Percentiles rank a stretch among this genome's conserved stretches.
Conservation (phyloP, 108 stramenopile genomes). For the Cyclotella distinguenda region DNA sequence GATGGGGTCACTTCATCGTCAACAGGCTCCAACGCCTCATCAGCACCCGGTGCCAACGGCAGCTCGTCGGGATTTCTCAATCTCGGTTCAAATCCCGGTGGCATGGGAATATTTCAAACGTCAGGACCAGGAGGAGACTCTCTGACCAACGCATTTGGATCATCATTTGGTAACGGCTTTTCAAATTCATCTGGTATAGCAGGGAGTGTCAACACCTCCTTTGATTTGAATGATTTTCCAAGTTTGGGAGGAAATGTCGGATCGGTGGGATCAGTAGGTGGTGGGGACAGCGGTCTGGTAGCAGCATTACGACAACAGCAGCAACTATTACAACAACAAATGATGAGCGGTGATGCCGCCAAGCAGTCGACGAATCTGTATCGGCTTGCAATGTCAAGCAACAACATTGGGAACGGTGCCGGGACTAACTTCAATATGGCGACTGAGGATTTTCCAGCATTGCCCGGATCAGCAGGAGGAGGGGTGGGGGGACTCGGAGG, state of each 20-base stretch:
- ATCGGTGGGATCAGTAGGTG: slow-evolving; percentile 26
- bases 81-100: slow-evolving; percentile 4
- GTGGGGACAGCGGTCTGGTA: slow-evolving; percentile 61
- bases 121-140: background rate
- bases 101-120: slow-evolving; percentile 7
- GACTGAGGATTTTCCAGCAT: slow-evolving; percentile 84
- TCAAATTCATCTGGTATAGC: slow-evolving; percentile 23
- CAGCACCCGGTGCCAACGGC: slow-evolving; percentile 1
- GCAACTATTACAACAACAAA: slow-evolving; percentile 64
- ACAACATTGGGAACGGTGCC: slow-evolving; percentile 51
- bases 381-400: slow-evolving; percentile 71
- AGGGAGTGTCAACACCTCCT: slow-evolving; percentile 45
- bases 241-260: slow-evolving; percentile 63
- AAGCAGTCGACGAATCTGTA: slow-evolving; percentile 63
- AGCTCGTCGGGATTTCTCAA: slow-evolving; percentile 8
- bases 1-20: slow-evolving; percentile 15
- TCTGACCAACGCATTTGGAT: slow-evolving; percentile 14
- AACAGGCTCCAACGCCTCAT: background rate
- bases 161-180: slow-evolving; percentile 39
- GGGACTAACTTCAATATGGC: slow-evolving; percentile 76
- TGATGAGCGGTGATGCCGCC: slow-evolving; percentile 45
- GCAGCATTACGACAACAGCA: slow-evolving; percentile 76
- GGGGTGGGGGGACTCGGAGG: background rate
- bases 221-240: slow-evolving; percentile 88
- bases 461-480: slow-evolving; percentile 13